Evolutionary conservation across 805 yeast species (phyloP).

Genomic region (Kurtzmaniella cleridarum): DNA sequence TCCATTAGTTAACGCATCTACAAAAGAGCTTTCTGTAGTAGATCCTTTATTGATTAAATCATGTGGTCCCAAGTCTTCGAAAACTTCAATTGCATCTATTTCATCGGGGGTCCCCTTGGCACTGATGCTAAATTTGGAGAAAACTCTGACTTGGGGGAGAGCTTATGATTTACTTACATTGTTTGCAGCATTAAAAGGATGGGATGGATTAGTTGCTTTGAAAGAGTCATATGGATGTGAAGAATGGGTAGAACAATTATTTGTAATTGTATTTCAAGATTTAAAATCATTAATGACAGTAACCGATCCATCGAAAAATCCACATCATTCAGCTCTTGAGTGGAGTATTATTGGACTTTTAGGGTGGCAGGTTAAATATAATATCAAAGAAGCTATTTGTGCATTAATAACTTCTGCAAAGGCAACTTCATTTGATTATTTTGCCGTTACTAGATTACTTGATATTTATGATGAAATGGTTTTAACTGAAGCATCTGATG

Average conservation of each 20-base stretch:
- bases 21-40: conserved; percentile 31
- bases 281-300: conserved; percentile 23
- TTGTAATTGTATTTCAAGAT: conserved; percentile 66
- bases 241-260: conserved; percentile 73
- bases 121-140: conserved; percentile 28
- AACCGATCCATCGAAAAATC: conserved; percentile 17
- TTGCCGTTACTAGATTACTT: conserved; percentile 48
- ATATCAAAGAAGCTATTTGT: conserved; percentile 31
- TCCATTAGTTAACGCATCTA: conserved; percentile 27
- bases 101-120: conserved; percentile 21
- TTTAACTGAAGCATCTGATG: conserved; percentile 27
- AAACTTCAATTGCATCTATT: conserved; percentile 24
- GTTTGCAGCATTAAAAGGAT: conserved; percentile 65
- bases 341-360: conserved; percentile 71
- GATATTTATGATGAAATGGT: conserved; percentile 41
- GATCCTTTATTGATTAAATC: conserved; percentile 23
- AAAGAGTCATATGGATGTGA: conserved; percentile 61
- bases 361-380: conserved; percentile 37
- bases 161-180: conserved; percentile 64
- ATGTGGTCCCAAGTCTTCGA: conserved; percentile 22
- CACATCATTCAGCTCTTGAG: conserved; percentile 56
- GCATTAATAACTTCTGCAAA: conserved; percentile 44
- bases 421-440: conserved; percentile 57
- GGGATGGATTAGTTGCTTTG: conserved; percentile 68
- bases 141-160: conserved; percentile 37